A percentile compares a stretch with the other conserved stretches of the same genome.
Conservation (phyloP, 2,329 filamentous ascomycete genomes). For the Cladosporium sp. region DNA sequence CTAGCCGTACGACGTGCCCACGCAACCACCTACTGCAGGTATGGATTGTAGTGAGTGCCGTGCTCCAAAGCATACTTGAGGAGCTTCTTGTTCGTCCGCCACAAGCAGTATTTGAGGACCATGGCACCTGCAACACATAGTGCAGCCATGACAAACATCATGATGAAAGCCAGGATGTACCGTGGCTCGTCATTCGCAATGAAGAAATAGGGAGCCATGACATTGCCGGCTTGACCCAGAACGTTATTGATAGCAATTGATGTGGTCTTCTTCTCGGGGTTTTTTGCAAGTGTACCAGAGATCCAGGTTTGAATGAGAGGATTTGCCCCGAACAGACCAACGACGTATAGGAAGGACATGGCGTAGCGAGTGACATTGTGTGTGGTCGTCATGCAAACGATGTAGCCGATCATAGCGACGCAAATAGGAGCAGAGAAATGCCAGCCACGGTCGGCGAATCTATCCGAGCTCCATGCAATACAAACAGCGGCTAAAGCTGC, state of each 20-base stretch:
- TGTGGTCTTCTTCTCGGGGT: conserved; percentile 43
- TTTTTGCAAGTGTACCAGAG: conserved; percentile 30
- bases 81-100: conserved; percentile 5
- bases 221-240: not conserved
- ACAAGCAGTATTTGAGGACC: conserved; percentile 7
- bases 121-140: not conserved
- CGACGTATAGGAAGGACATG: conserved; percentile 32
- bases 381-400: conserved; percentile 7
- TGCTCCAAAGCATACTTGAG: conserved; percentile 5
- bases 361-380: conserved; percentile 20
- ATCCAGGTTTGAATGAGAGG: conserved; percentile 36
- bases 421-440: conserved; percentile 15
- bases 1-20: too few species aligned
- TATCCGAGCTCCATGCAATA: conserved; percentile 33
- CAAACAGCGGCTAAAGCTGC: conserved; percentile 19
- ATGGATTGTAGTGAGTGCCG: conserved; percentile 5
- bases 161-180: conserved; percentile 5
- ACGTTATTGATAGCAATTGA: conserved; percentile 48
- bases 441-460: conserved; percentile 38
- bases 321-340: conserved; percentile 34
- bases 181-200: conserved; percentile 1
- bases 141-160: conserved; percentile 4
- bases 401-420: conserved; percentile 7
- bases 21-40: not conserved
- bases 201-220: conserved; percentile 8